These are phyloP conservation scores for Ciborinia camelliae DNA, from an alignment of 2,329 filamentous ascomycete genomes.

Conservation along the genomic window DNA sequence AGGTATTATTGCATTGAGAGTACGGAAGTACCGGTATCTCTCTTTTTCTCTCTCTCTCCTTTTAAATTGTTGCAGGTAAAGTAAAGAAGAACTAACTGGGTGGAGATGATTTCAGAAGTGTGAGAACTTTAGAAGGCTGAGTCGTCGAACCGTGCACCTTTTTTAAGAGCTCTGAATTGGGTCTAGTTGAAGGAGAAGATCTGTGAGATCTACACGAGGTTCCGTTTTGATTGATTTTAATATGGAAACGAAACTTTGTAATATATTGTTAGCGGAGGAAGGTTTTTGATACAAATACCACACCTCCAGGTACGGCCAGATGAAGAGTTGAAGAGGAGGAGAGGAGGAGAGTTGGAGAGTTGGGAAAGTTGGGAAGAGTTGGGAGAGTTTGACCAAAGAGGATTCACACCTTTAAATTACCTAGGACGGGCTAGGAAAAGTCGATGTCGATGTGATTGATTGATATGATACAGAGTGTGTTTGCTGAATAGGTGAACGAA, in stretches of 20 bases:
- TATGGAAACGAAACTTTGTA: no score
- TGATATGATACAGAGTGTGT: no score
- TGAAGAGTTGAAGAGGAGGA: no score
- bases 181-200: slow-evolving; percentile 22
- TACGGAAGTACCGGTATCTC: no score
- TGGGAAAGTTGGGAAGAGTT: not conserved
- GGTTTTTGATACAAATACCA: not conserved
- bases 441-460: no score
- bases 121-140: slow-evolving; percentile 29
- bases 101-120: slow-evolving; percentile 5
- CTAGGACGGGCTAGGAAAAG: no score
- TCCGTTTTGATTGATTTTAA: not conserved
- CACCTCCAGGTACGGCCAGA: no score
- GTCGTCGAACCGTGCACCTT: slow-evolving; percentile 25
- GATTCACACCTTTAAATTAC: no score
- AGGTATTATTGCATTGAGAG: not conserved
- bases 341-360: not conserved
- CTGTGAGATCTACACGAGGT: slow-evolving; percentile 20
- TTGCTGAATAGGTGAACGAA: no score
- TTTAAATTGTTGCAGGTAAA: slow-evolving; percentile 22
- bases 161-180: slow-evolving; percentile 18
- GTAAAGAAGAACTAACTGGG: slow-evolving; percentile 4
- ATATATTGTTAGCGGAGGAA: not conserved
- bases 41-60: no score
- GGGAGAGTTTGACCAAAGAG: no score